A percentile compares a stretch with the other conserved stretches of the same genome.
Evolutionary conservation across 108 stramenopile species (phyloP).

Genomic region (Skeletonema tropicum): DNA sequence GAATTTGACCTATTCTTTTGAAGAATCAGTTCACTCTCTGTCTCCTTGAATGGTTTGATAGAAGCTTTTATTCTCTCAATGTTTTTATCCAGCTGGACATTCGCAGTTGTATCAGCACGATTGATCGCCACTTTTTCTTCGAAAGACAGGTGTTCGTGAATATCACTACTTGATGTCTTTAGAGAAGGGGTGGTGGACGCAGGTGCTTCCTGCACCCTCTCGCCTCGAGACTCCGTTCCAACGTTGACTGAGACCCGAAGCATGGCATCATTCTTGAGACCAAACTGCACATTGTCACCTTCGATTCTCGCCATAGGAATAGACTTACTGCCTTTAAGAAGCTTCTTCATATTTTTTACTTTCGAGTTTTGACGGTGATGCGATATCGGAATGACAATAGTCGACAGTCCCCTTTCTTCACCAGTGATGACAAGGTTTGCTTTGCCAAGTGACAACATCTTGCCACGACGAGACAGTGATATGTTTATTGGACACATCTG

Average conservation of each 20-base stretch:
- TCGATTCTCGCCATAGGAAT: not conserved
- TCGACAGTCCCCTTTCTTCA: not conserved
- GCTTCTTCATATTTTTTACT: not conserved
- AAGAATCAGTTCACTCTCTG: not conserved
- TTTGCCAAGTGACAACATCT: not conserved
- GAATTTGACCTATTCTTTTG: not conserved
- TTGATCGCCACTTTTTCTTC: not conserved
- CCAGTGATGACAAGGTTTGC: slow-evolving; percentile 5
- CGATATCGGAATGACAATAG: not conserved
- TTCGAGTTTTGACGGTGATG: not conserved
- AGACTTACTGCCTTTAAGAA: not conserved
- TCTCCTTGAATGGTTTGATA: not conserved
- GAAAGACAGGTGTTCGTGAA: not conserved
- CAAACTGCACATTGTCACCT: slow-evolving; percentile 1
- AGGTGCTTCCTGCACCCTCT: not conserved
- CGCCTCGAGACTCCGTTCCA: not conserved
- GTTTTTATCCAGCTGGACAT: not conserved
- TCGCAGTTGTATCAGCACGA: not conserved
- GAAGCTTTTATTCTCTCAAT: not conserved
- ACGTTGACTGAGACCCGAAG: not conserved
- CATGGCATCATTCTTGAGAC: not conserved
- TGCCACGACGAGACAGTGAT: slow-evolving; percentile 3
- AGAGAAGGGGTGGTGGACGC: not conserved
- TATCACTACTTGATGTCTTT: not conserved
- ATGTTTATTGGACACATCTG: slow-evolving; percentile 2